Evolutionary conservation across 148 eudicot genomes (phyloP).

Genomic region (Talinum fruticosum): DNA sequence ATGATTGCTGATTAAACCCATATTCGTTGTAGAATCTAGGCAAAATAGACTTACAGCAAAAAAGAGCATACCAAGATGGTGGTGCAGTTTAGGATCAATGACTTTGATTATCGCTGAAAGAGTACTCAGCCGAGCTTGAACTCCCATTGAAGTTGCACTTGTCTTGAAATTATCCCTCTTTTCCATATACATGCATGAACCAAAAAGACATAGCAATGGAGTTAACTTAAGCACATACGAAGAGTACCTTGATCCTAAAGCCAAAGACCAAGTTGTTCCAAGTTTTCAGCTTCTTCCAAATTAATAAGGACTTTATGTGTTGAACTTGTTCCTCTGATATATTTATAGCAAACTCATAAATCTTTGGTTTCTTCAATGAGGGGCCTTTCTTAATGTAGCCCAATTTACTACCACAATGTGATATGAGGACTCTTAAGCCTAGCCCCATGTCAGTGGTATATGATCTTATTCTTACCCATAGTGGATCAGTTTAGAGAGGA

Average conservation of each 20-base stretch:
- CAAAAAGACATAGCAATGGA: constrained; percentile 6
- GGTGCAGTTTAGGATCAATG: constrained; percentile 93
- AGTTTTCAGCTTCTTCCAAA: background rate
- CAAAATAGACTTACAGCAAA: constrained; percentile 2
- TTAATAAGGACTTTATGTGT: background rate
- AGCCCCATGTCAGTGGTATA: too few species aligned
- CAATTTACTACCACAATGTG: background rate
- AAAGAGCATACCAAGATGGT: constrained; percentile 70
- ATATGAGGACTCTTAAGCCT: too few species aligned
- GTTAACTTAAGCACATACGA: background rate
- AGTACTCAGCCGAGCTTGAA: constrained; percentile 74
- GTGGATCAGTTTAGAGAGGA: too few species aligned
- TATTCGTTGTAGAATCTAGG: background rate
- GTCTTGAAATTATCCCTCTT: constrained; percentile 91
- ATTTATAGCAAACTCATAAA: too few species aligned
- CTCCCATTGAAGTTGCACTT: constrained; percentile 70
- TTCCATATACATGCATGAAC: constrained; percentile 22
- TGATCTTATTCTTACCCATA: too few species aligned
- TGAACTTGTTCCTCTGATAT: background rate
- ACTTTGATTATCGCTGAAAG: constrained; percentile 75
- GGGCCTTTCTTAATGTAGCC: background rate
- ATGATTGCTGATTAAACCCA: background rate
- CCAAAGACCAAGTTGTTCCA: background rate
- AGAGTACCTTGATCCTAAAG: background rate
- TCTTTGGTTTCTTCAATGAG: background rate